A percentile compares a stretch with the other conserved stretches of the same genome.
These are phyloP conservation scores for Akanthomyces lecanii DNA, from an alignment of 2,329 filamentous ascomycete species.

Conservation along the genomic window DNA sequence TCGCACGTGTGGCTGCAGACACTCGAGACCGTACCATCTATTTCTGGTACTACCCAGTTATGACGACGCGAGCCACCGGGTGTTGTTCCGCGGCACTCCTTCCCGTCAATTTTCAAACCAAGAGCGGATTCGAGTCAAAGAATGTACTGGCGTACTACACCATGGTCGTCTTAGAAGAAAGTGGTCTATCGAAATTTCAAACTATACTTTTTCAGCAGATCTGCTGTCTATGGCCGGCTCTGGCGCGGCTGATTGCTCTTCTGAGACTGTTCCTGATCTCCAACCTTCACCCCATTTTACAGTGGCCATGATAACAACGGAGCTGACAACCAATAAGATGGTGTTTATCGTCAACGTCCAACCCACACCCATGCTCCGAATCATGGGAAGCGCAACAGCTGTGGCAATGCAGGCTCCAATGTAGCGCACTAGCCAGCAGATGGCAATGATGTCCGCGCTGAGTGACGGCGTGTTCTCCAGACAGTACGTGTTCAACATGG, in stretches of 20 bases:
- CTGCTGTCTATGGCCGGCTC: background rate
- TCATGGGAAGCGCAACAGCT: constrained; percentile 67
- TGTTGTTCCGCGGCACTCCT: background rate
- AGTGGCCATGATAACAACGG: constrained; percentile 33
- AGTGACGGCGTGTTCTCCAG: constrained; percentile 70
- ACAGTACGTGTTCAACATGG: constrained; percentile 74
- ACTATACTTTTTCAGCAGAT: background rate
- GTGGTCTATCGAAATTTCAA: background rate
- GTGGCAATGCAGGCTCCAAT: constrained; percentile 67
- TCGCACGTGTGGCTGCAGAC: background rate
- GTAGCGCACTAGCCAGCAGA: constrained; percentile 77
- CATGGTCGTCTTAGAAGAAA: background rate
- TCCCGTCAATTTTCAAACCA: background rate
- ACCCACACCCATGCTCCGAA: constrained; percentile 71
- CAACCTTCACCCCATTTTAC: constrained; percentile 39
- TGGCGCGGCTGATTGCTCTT: background rate
- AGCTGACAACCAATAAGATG: constrained; percentile 34
- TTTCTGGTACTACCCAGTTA: background rate
- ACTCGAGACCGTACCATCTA: background rate
- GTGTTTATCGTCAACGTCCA: constrained; percentile 70
- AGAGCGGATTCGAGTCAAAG: background rate
- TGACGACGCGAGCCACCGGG: background rate
- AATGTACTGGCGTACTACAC: no score
- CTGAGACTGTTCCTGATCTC: constrained; percentile 34
- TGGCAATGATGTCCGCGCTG: constrained; percentile 70